phyloP scores from a whole-genome alignment of 2,329 filamentous ascomycete genomes.

The Cadophora malorum region DNA sequence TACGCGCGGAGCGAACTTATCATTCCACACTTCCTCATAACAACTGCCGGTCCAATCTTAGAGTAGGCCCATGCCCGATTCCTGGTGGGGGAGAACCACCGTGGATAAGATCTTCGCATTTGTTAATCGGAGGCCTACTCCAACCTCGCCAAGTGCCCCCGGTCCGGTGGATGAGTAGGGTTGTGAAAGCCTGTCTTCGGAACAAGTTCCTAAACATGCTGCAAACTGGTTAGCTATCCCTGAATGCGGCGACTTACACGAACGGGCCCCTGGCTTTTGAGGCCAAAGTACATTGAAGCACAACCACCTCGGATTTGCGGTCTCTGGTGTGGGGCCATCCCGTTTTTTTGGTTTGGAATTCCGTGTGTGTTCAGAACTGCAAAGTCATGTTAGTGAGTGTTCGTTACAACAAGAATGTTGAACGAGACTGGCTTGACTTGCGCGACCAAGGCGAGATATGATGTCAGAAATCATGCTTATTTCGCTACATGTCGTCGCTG shows the following conservation, averaged over 20 bases:
- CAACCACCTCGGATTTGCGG: neutral
- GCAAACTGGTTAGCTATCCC: constrained; percentile 13
- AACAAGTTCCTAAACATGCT: neutral
- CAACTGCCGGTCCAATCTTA: neutral
- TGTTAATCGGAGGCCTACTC: neutral
- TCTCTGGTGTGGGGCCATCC: neutral
- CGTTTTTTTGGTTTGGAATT: neutral
- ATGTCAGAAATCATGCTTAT: neutral
- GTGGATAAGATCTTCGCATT: neutral
- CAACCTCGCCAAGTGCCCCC: neutral
- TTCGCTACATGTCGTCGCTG: neutral
- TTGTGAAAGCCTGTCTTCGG: constrained; percentile 11
- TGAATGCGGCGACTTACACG: neutral
- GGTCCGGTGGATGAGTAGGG: neutral
- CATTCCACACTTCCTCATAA: constrained; percentile 7
- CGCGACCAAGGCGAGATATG: neutral
- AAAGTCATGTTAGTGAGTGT: constrained; percentile 14
- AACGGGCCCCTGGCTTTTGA: neutral
- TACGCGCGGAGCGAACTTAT: constrained; percentile 16
- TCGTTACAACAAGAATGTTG: constrained; percentile 10
- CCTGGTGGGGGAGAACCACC: neutral
- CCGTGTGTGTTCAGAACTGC: constrained; percentile 18
- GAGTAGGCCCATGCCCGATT: neutral
- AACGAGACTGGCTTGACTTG: constrained; percentile 20
- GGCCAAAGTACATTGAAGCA: constrained; percentile 1